phyloP scores from a whole-genome alignment of 2,329 filamentous ascomycete species.

The Amauroascus verrucosus region DNA sequence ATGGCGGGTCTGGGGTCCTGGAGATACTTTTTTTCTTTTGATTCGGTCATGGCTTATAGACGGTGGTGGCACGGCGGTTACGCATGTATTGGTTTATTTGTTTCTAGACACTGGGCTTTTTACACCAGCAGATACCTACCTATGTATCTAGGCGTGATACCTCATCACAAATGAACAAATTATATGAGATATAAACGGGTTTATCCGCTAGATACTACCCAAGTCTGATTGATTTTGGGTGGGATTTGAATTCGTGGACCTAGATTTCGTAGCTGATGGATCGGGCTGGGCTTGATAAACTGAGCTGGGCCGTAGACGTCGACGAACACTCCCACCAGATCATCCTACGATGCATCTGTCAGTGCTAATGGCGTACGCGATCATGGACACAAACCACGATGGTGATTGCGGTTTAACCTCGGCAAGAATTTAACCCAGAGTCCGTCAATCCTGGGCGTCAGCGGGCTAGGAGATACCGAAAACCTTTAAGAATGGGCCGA shows the following conservation, averaged over 20 bases:
- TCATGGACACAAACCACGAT: neutral
- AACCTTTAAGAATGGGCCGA: neutral
- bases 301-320: too few species aligned
- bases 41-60: slow-evolving; percentile 2
- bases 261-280: too few species aligned
- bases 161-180: neutral
- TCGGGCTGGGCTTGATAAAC: too few species aligned
- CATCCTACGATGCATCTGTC: too few species aligned
- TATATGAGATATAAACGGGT: neutral
- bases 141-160: neutral
- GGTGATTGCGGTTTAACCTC: slow-evolving; percentile 4
- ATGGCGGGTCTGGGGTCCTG: neutral
- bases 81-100: neutral
- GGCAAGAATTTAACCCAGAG: neutral
- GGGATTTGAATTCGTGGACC: neutral
- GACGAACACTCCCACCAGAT: too few species aligned
- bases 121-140: neutral
- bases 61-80: neutral
- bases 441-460: neutral
- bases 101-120: neutral
- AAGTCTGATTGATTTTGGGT: neutral
- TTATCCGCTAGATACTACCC: neutral
- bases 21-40: neutral
- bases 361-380: too few species aligned
- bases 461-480: neutral